A percentile compares a stretch with the other conserved stretches of the same genome.
Evolutionary conservation across 1,284 basidiomycete species (phyloP).

Genomic region (Puccinia polysora): DNA sequence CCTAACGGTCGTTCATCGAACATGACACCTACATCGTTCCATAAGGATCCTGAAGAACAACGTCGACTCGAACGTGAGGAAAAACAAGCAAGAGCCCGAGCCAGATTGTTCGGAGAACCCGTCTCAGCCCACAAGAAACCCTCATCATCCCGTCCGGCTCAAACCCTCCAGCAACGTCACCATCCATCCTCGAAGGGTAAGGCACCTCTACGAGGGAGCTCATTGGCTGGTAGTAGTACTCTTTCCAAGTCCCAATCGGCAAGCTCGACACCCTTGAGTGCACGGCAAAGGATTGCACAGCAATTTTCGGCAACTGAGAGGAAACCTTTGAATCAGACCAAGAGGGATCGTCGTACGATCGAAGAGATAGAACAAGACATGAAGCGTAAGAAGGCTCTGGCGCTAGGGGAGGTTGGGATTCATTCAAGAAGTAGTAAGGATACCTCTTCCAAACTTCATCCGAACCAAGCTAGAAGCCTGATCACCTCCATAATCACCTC

Average conservation of each 20-base stretch:
- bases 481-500: too few species aligned
- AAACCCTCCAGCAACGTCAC: not conserved
- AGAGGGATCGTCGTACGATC: conserved; percentile 35
- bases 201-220: not conserved
- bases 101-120: conserved; percentile 34
- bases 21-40: not conserved
- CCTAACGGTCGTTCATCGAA: not conserved
- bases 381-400: conserved; percentile 4
- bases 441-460: too few species aligned
- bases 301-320: conserved; percentile 9
- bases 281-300: conserved; percentile 18
- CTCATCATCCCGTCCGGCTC: not conserved
- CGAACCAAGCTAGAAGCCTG: too few species aligned
- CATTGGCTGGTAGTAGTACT: not conserved
- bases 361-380: conserved; percentile 43
- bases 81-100: conserved; percentile 25
- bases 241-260: not conserved
- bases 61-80: conserved; percentile 35
- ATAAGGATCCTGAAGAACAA: conserved; percentile 35
- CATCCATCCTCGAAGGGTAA: conserved; percentile 4
- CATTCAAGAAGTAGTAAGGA: too few species aligned
- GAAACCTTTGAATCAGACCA: conserved; percentile 29
- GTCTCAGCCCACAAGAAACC: conserved; percentile 21
- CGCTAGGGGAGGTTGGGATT: not conserved
- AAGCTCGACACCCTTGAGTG: conserved; percentile 3